Percentiles rank a stretch among this genome's conserved stretches.
These are phyloP conservation scores for Zygosaccharomyces sapae DNA, from an alignment of 1,139 yeast genomes.

Conservation along the genomic window DNA sequence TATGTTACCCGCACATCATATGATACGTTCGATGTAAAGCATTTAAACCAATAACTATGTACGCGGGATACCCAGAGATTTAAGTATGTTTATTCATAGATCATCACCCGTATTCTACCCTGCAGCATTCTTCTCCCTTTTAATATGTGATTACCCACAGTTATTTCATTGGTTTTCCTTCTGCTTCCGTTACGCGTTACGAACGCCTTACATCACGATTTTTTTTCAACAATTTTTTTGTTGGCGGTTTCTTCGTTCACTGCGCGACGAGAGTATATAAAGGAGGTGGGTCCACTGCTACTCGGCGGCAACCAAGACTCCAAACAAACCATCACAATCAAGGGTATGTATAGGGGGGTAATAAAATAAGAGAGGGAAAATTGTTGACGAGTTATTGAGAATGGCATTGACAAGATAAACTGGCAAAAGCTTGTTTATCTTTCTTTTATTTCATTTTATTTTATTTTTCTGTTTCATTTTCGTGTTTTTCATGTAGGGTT, in stretches of 20 bases:
- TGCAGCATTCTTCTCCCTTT: too few relatives aligned
- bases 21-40: neutral
- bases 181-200: constrained; percentile 3
- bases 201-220: constrained; percentile 6
- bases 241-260: constrained; percentile 3
- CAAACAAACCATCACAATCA: constrained; percentile 1
- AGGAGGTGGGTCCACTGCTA: constrained; percentile 1
- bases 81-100: too few relatives aligned
- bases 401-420: neutral
- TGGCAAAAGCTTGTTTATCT: neutral
- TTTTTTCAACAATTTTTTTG: constrained; percentile 6
- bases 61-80: too few relatives aligned
- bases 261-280: constrained; percentile 5
- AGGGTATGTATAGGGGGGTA: constrained; percentile 1
- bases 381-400: neutral
- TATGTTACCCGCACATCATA: neutral
- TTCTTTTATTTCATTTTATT: neutral
- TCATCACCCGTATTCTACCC: too few relatives aligned
- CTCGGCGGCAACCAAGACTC: constrained; percentile 5
- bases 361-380: neutral
- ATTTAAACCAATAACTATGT: too few relatives aligned
- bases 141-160: neutral
- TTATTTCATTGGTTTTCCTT: neutral
- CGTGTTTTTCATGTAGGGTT: neutral
- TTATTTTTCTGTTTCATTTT: too few relatives aligned